Evolutionary conservation across 2,329 filamentous ascomycete species (phyloP), one percentile per base, ranked within the genome.

Genomic region (Verticillium zaregamsianum): DNA sequence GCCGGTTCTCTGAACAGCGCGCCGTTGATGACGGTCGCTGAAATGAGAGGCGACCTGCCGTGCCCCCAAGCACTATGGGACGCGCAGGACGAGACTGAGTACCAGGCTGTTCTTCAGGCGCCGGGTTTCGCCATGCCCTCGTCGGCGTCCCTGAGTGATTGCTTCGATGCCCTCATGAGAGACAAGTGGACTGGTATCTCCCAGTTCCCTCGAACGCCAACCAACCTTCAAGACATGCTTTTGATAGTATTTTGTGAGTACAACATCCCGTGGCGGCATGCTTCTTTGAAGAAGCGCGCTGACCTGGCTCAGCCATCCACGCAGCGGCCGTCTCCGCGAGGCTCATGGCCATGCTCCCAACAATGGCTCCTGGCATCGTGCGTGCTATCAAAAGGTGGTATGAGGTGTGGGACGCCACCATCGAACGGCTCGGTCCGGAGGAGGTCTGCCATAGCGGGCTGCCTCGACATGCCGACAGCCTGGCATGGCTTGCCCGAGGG

Each of bases 1-100:
- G 57, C 62, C 25, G 66, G 71, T 55, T 63, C 69, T 59, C 67
- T 65, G 40, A 67, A 71, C 55, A 59, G 58, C 2, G 67, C 66
- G 20, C 63, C 66, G 2, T 31, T 63, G 11, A 68, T 67, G 31
- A 66, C 67, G 1, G 64, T 66, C 9, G 45, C 58, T n/a, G 71
- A 73, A 57, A 61, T 73, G 55, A 67, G 60, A 0, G 68, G 66
- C 23, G 63, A 69, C n/a, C 58, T 71, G 3, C 68, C 70, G 0
- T 69, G 68, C 33, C 60, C 67, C 6, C 58, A 58, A 0, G 63
- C 66, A 11, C 62, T 72, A 0, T 73, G 69, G 69, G 68, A 72
- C 28, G 66, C 70, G 0, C 59, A 62, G 2, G 57, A 66, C 3
- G 57, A 60, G 2, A 55, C 55, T 0, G 68, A 70, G 32, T 71